Percentiles rank a stretch among this genome's conserved stretches.
Evolutionary conservation across 2,329 filamentous ascomycete genomes (phyloP).

Genomic region (Esteya vermicola): DNA sequence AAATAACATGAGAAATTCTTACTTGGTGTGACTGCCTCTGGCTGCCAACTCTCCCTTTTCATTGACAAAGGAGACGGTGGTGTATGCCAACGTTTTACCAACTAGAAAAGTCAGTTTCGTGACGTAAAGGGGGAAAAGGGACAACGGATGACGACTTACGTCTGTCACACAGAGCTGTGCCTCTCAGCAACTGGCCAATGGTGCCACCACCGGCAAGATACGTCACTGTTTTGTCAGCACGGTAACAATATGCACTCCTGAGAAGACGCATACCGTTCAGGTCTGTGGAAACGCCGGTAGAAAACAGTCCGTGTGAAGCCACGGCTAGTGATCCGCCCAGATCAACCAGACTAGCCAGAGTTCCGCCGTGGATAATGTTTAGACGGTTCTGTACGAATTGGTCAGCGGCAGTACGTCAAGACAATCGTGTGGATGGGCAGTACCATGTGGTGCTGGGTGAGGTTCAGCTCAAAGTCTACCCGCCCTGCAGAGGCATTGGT

Average conservation of each 20-base stretch:
- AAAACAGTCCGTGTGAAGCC: constrained; percentile 47
- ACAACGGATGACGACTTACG: constrained; percentile 25
- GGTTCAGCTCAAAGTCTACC: constrained; percentile 64
- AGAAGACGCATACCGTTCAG: constrained; percentile 34
- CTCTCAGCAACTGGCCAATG: constrained; percentile 40
- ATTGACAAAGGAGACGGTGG: constrained; percentile 44
- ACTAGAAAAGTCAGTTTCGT: constrained; percentile 23
- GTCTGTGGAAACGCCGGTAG: constrained; percentile 51
- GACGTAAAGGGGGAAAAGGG: not conserved
- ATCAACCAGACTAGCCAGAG: constrained; percentile 62
- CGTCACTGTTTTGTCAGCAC: constrained; percentile 30
- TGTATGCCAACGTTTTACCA: constrained; percentile 50
- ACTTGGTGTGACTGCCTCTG: constrained; percentile 54
- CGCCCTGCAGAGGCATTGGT: constrained; percentile 48
- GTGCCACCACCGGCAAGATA: constrained; percentile 46
- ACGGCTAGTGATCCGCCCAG: constrained; percentile 51
- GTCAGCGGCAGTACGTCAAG: not conserved
- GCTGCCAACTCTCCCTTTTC: constrained; percentile 44
- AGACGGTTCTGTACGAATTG: constrained; percentile 50
- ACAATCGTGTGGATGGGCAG: constrained; percentile 9
- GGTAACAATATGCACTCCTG: not conserved
- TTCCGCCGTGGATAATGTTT: constrained; percentile 63
- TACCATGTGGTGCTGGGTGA: constrained; percentile 62
- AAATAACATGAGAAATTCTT: constrained; percentile 11
- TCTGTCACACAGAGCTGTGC: constrained; percentile 45